Base-by-base conservation (phyloP, 768 basidiomycete genomes). In the Amanita molliuscula region DNA sequence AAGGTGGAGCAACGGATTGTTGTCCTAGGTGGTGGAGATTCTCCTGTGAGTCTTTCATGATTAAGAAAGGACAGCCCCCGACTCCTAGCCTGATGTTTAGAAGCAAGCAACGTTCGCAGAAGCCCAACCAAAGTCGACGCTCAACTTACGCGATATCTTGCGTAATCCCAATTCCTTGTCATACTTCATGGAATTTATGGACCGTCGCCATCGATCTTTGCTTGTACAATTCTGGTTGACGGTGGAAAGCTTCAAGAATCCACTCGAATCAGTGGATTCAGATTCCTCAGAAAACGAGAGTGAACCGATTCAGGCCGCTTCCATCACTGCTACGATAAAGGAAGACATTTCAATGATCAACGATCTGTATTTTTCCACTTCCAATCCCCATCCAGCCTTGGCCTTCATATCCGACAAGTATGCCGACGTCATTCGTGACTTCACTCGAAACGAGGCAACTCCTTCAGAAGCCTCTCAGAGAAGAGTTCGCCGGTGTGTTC, bases 151-250 rank as follows among this genome's bases (percentile, higher is more conserved):
- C 34, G 86, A 91, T 47, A 76, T 98, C 45, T 78, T 99, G 3
- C 71, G 82, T 20, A 93, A 91, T 56, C 94, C 95, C 0, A 85
- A 82, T 33, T 91, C 92, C 0, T 75, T 98, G 2, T 91, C 89
- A 2, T 95, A 96, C 62, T 89, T 95, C 68, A 93, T 97, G 84
- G 96, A 99, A 68, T 96, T 90, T 58, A 94, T 97, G 90, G 96
- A 98, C 57, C 79, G 96, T 11, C 79, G 87, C 6, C 76, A 81
- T 53, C 80, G 86, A 26, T 88, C 93, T 10, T 60, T 89, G 10
- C 79, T 91, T 8, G 90, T 96, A 3, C 95, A 98, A 55, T 99
- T 97, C 66, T 98, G 95, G 95, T 72, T 98, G 1, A 91, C 92
- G 0, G 89, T 97, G 2, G 93, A 99, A 67, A 91, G 90, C 51